Evolutionary conservation across 208 protist species (phyloP), one percentile per base, ranked within the genome.

Genomic region (Acanthamoeba sp.): DNA sequence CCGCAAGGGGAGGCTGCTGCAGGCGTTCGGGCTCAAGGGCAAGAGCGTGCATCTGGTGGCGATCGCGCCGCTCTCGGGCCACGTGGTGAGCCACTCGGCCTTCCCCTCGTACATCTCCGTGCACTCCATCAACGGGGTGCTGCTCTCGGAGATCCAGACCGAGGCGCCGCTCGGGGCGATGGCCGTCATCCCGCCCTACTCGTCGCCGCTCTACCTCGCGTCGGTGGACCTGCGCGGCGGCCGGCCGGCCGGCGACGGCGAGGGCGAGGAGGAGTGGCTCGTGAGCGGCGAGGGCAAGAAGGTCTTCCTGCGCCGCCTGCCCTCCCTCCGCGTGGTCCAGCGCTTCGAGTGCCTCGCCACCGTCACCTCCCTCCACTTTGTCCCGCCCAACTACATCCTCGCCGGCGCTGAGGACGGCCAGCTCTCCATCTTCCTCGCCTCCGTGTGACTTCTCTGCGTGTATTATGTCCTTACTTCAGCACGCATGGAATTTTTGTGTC

Each of bases 101-200:
- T 85, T 94, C 27, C 71, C 50, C 12, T 78, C 87, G 27, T 92
- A 76, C 62, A 55, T 97, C 0, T 96, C 93, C 78, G 73, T 97
- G 1, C 97, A 97, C 59, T 93, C 38, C 50, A 87, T 97, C 18
- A 97, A 97, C 94, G 96, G 96, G n/a, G 50, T 96, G 73, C 55
- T 96, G 5, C 91, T 97, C 5, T 57, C 92, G 22, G 76, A 16
- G 71, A 95, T 50, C 59, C 92, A n/a, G 52, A 97, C 36, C 34
- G 87, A 66, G n/a, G 34, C 92, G 57, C 10, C 66, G 36, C 84
- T 97, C 34, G n/a, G 89, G 22, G 52, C 59, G 18, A 97, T 97
- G 48, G 78, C 80, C 1, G 93, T 97, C 38, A 95, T 69, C 42
- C 50, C 50, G 64, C 42, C 48, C 80, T 38, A 52, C 42, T 92